phyloP scores from a whole-genome alignment of 2,329 filamentous ascomycete species.

The Aspergillus oerlinghausenensis region DNA sequence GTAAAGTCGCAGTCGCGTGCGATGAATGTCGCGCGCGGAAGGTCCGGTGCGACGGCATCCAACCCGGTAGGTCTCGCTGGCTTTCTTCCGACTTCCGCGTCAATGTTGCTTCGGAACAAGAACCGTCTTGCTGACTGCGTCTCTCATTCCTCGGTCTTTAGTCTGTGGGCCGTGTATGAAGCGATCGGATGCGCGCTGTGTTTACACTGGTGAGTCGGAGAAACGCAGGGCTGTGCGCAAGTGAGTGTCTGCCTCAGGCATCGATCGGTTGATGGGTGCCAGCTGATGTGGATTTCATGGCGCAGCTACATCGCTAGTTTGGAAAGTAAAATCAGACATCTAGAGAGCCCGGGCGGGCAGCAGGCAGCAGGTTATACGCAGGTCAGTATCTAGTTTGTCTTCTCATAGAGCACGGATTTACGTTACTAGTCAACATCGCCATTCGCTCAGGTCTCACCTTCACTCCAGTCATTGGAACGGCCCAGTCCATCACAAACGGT shows the following conservation, averaged over 20 bases:
- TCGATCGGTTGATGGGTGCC: neutral
- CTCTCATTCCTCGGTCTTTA: neutral
- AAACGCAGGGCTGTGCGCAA: conserved; percentile 23
- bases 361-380: conserved; percentile 4
- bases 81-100: neutral
- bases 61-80: conserved; percentile 9
- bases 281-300: neutral
- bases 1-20: conserved; percentile 16
- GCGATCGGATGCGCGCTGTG: conserved; percentile 17
- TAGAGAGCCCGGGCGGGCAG: conserved; percentile 15
- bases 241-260: conserved; percentile 8
- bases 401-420: neutral
- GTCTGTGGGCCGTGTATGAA: conserved; percentile 29
- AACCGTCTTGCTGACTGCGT: conserved; percentile 1
- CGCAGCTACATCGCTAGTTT: conserved; percentile 25
- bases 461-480: neutral
- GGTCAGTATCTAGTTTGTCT: conserved; percentile 3
- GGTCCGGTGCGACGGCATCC: conserved; percentile 17
- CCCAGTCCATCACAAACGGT: neutral
- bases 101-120: neutral
- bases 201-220: conserved; percentile 26
- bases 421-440: neutral
- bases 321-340: conserved; percentile 23
- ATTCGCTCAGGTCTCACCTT: neutral
- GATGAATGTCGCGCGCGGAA: conserved; percentile 17